Percentiles rank a stretch among this genome's conserved stretches.
phyloP scores from a whole-genome alignment of 495 filamentous ascomycete genomes.

The Penicillium cataractarum region DNA sequence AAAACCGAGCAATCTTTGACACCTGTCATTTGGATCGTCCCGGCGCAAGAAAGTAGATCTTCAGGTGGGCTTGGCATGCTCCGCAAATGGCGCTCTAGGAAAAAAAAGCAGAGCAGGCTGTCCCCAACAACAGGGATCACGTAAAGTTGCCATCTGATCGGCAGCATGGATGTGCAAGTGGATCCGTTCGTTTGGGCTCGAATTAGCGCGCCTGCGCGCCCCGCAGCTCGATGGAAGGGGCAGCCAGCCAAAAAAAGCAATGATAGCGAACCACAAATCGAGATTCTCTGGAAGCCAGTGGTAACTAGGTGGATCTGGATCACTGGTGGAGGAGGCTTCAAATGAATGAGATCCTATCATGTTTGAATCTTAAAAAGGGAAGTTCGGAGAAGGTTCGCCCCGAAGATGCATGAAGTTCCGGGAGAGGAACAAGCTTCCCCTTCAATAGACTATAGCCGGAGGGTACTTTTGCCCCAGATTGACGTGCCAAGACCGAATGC shows the following conservation, averaged over 20 bases:
- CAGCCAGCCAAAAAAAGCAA: slow-evolving; percentile 28
- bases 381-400: slow-evolving; percentile 1
- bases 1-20: slow-evolving; percentile 23
- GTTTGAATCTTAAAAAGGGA: slow-evolving; percentile 19
- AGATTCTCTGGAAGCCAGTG: neutral
- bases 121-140: slow-evolving; percentile 16
- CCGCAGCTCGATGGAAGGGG: slow-evolving; percentile 33
- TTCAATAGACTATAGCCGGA: neutral
- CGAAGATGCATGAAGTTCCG: slow-evolving; percentile 24
- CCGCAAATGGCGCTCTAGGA: slow-evolving; percentile 21
- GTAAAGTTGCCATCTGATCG: slow-evolving; percentile 27
- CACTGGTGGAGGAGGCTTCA: neutral
- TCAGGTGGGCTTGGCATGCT: slow-evolving; percentile 7
- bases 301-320: slow-evolving; percentile 5
- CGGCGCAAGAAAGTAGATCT: slow-evolving; percentile 17
- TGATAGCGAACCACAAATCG: slow-evolving; percentile 18
- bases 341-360: neutral
- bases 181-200: slow-evolving; percentile 14
- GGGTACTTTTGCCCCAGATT: neutral
- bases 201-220: slow-evolving; percentile 23
- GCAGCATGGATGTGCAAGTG: slow-evolving; percentile 25
- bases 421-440: slow-evolving; percentile 16
- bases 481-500: neutral
- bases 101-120: slow-evolving; percentile 10
- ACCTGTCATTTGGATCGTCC: slow-evolving; percentile 32